Evolutionary conservation across 495 filamentous ascomycete genomes (phyloP), one percentile per base, ranked within the genome.

Genomic region (Penicillium paradoxum): DNA sequence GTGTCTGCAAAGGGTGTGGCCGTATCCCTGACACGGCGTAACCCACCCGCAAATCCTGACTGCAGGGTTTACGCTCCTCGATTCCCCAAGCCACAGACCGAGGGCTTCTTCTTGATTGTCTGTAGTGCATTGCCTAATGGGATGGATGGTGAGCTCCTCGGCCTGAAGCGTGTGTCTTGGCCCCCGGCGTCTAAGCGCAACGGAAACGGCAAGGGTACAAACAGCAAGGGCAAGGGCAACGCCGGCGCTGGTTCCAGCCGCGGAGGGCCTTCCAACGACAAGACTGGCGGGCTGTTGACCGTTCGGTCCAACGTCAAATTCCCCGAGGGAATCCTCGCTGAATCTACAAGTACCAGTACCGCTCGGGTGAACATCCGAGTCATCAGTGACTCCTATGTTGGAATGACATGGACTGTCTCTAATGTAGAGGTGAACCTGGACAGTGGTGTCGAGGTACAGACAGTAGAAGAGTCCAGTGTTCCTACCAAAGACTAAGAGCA

Each of bases 31-130:
- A 72, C 75, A 11, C 81, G 93, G 0, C 72, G 80, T 44, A 97
- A 97, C 70, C 55, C 76, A 14, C 65, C 83, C 29, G 71, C 68
- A 0, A 79, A 82, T 56, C 67, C 76, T 14, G 85, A 87, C 17
- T 85, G 77, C 58, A 78, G 84, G 30, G 85, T 96, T 54, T 95
- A 83, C 56, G 89, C 93, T 0, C 92, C 93, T 8, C 77, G 79
- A 4, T 97, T 93, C 71, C 95, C 93, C 0, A 98, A 98, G 69
- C 83, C 90, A 19, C 93, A 98, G 66, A 91, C 88, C 0, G 93
- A 98, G 67, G 91, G 95, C 1, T 97, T 83, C 81, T 97, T 97
- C 66, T 79, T 92, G 6, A 53, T 97, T 34, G 77, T 95, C 1
- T 69, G 59, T 32, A 63, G 42, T 39, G 62, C 67, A 15, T 56